phyloP scores from a whole-genome alignment of 2,329 filamentous ascomycete genomes.

The Paraphoma sp. region DNA sequence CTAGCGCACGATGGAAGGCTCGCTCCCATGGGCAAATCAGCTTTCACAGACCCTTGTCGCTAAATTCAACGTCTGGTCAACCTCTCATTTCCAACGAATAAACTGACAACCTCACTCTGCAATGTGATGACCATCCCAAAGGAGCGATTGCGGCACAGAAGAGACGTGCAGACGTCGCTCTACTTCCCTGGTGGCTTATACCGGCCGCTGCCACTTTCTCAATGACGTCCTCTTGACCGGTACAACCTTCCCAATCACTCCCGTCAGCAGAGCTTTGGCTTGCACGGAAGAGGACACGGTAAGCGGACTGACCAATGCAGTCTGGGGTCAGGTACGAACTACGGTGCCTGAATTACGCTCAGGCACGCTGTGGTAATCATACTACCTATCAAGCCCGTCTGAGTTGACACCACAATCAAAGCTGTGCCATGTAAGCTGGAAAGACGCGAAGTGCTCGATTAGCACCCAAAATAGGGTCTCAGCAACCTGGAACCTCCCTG shows the following conservation, averaged over 20 bases:
- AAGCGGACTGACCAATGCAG: constrained; percentile 10
- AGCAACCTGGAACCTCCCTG: constrained; percentile 4
- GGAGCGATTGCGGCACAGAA: constrained; percentile 16
- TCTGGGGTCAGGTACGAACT: constrained; percentile 5
- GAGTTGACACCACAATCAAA: constrained; percentile 11
- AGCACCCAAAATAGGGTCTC: neutral
- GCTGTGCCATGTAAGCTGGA: constrained; percentile 18
- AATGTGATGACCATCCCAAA: constrained; percentile 20
- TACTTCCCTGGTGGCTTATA: constrained; percentile 22
- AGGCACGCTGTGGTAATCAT: constrained; percentile 10
- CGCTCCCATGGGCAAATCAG: constrained; percentile 18
- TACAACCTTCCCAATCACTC: constrained; percentile 12
- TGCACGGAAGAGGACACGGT: constrained; percentile 12
- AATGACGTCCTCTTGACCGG: constrained; percentile 20
- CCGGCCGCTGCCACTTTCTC: constrained; percentile 9
- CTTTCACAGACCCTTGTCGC: constrained; percentile 6
- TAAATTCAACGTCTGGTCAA: constrained; percentile 9
- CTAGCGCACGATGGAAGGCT: constrained; percentile 20
- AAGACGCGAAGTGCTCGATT: constrained; percentile 4
- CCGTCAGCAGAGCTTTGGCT: constrained; percentile 16
- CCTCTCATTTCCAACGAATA: constrained; percentile 24
- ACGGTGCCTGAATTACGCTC: constrained; percentile 6
- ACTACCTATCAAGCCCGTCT: constrained; percentile 16
- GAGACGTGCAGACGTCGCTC: constrained; percentile 11
- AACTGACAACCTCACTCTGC: constrained; percentile 21